Percentiles rank a stretch among this genome's conserved stretches.
These are phyloP conservation scores for Xylaria cubensis DNA, from an alignment of 495 filamentous ascomycete genomes.

Conservation along the genomic window DNA sequence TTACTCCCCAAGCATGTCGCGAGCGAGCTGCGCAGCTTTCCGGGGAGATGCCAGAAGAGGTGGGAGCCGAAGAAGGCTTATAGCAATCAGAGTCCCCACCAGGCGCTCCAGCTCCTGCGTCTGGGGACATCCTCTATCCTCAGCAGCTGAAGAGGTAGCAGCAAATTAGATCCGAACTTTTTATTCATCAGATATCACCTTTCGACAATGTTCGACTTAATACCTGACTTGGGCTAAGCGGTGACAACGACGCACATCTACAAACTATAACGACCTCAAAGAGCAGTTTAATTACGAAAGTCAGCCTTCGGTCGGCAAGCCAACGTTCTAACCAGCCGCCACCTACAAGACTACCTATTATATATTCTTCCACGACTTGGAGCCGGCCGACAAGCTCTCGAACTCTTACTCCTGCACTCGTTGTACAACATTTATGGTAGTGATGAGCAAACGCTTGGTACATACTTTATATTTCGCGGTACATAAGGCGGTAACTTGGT, in stretches of 20 bases:
- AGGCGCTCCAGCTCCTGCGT: conserved; percentile 58
- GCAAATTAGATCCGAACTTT: conserved; percentile 17
- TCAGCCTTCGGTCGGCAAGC: conserved; percentile 4
- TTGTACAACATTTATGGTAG: conserved; percentile 25
- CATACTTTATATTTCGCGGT: conserved; percentile 24
- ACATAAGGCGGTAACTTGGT: conserved; percentile 36
- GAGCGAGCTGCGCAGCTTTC: conserved; percentile 72
- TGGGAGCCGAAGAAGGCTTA: conserved; percentile 49
- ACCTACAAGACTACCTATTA: not conserved
- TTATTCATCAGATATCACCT: not conserved
- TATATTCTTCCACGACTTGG: conserved; percentile 21
- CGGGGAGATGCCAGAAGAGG: conserved; percentile 41
- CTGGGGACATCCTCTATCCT: conserved; percentile 56
- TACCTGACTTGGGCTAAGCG: not conserved
- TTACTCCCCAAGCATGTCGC: conserved; percentile 82
- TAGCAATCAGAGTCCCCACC: conserved; percentile 63
- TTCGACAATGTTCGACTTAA: conserved; percentile 3
- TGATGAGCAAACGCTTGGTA: conserved; percentile 21
- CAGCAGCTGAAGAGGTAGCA: conserved; percentile 48
- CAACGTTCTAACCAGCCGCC: not conserved
- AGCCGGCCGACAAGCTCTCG: conserved; percentile 3
- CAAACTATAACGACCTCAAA: not conserved
- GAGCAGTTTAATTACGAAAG: conserved; percentile 12
- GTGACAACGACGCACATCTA: conserved; percentile 5
- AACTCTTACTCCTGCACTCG: conserved; percentile 10